phyloP scores from a whole-genome alignment of 2,329 filamentous ascomycete species.

The Fusarium sororula region DNA sequence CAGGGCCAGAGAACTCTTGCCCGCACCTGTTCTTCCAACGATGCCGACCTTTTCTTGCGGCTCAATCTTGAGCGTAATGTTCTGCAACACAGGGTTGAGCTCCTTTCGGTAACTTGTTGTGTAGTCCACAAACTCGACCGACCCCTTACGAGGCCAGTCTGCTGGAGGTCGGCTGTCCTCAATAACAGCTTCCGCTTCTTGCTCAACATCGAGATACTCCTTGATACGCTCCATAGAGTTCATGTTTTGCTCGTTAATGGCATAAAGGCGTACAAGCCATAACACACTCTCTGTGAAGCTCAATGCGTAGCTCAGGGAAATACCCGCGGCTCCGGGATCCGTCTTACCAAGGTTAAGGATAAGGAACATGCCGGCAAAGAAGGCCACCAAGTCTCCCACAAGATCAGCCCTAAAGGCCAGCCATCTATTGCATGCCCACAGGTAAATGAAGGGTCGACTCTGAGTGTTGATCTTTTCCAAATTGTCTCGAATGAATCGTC shows the following conservation, averaged over 20 bases:
- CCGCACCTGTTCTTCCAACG: constrained; percentile 92
- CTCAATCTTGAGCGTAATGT: constrained; percentile 86
- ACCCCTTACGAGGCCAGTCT: constrained; percentile 86
- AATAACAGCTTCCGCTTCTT: constrained; percentile 83
- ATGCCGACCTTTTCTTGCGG: constrained; percentile 94
- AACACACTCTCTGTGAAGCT: constrained; percentile 97
- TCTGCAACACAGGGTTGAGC: constrained; percentile 84
- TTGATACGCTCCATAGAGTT: constrained; percentile 98
- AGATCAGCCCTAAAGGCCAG: constrained; percentile 91
- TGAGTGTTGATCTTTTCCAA: constrained; percentile 88
- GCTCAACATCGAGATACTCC: constrained; percentile 95
- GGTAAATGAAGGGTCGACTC: constrained; percentile 90
- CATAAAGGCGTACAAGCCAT: constrained; percentile 94
- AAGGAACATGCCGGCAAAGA: constrained; percentile 93
- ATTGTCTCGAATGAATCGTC: constrained; percentile 93
- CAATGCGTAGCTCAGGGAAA: constrained; percentile 94
- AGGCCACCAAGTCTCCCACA: constrained; percentile 88
- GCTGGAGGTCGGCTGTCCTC: constrained; percentile 79
- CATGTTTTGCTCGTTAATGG: constrained; percentile 98
- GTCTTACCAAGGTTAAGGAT: constrained; percentile 83
- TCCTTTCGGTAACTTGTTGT: constrained; percentile 89
- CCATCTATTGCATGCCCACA: constrained; percentile 98
- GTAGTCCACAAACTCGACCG: constrained; percentile 89
- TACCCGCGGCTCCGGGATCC: constrained; percentile 89
- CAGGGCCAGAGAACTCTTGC: constrained; percentile 93